Evolutionary conservation across 495 filamentous ascomycete genomes (phyloP).

Genomic region (Penicillium ochrochloron): DNA sequence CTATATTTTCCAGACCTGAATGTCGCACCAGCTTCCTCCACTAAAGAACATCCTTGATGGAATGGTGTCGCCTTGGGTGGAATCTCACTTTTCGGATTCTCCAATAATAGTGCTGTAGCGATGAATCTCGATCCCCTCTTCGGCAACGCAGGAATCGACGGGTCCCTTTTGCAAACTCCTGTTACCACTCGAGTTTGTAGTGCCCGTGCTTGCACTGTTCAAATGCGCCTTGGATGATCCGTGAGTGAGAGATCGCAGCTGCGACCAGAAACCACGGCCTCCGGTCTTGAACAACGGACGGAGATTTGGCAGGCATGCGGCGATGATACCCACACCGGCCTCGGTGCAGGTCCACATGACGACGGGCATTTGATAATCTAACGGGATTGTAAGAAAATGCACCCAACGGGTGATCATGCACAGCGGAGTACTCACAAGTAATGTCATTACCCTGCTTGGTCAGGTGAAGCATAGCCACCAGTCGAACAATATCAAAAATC

Average conservation of each 20-base stretch:
- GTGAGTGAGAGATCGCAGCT: slow-evolving; percentile 23
- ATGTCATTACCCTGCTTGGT: slow-evolving; percentile 28
- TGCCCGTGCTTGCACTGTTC: slow-evolving; percentile 8
- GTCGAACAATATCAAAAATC: slow-evolving; percentile 28
- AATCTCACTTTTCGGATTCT: background rate
- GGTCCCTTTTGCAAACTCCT: slow-evolving; percentile 17
- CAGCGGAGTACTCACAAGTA: slow-evolving; percentile 25
- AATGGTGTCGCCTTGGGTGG: background rate
- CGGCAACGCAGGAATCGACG: slow-evolving; percentile 12
- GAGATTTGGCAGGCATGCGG: slow-evolving; percentile 36
- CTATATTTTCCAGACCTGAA: background rate
- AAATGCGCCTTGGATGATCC: slow-evolving; percentile 20
- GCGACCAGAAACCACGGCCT: slow-evolving; percentile 30
- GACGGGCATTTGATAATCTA: slow-evolving; percentile 35
- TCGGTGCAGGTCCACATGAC: slow-evolving; percentile 37
- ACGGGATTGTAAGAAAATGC: slow-evolving; percentile 12
- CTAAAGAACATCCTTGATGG: background rate
- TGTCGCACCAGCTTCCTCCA: background rate
- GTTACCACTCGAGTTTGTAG: slow-evolving; percentile 14
- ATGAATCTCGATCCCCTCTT: slow-evolving; percentile 23
- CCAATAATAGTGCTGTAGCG: slow-evolving; percentile 18
- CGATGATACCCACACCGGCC: slow-evolving; percentile 32
- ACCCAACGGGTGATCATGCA: no score
- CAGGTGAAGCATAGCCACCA: slow-evolving; percentile 29
- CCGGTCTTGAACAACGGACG: slow-evolving; percentile 31